Evolutionary conservation across 1,284 basidiomycete species (phyloP).

Genomic region (Pholiota adiposa): DNA sequence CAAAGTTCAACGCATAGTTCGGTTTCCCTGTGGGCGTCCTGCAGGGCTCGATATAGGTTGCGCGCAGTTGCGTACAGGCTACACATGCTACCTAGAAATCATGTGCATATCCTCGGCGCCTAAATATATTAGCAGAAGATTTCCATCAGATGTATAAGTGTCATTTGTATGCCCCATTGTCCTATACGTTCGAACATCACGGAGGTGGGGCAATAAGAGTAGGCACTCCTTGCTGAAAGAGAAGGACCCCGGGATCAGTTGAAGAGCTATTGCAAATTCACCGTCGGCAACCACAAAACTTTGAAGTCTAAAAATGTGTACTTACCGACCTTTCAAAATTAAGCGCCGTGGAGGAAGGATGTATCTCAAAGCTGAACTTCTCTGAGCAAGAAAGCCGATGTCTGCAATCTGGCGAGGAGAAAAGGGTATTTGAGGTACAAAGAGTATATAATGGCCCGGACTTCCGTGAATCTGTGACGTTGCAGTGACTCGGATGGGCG

Average conservation of each 20-base stretch:
- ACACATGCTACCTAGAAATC: background rate
- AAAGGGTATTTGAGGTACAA: no score
- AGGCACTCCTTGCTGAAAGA: background rate
- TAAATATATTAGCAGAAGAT: slow-evolving; percentile 2
- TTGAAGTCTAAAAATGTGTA: background rate
- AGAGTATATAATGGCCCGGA: no score
- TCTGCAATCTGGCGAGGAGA: no score
- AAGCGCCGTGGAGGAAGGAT: no score
- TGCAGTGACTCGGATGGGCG: no score
- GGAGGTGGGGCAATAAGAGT: background rate
- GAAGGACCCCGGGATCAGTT: background rate
- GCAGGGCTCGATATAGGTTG: background rate
- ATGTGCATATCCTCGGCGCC: background rate
- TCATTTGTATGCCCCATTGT: background rate
- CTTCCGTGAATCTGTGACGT: no score
- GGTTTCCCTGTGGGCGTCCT: background rate
- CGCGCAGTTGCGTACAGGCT: background rate
- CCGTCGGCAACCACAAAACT: background rate
- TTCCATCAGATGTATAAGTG: background rate
- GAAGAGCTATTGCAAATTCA: background rate
- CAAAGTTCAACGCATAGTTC: background rate
- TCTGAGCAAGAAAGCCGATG: no score
- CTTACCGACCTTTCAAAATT: no score
- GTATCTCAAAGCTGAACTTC: no score
- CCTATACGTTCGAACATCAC: background rate